Base-by-base conservation (phyloP, 305 asterid genomes). In the Fraxinus xanthoxyloides region DNA sequence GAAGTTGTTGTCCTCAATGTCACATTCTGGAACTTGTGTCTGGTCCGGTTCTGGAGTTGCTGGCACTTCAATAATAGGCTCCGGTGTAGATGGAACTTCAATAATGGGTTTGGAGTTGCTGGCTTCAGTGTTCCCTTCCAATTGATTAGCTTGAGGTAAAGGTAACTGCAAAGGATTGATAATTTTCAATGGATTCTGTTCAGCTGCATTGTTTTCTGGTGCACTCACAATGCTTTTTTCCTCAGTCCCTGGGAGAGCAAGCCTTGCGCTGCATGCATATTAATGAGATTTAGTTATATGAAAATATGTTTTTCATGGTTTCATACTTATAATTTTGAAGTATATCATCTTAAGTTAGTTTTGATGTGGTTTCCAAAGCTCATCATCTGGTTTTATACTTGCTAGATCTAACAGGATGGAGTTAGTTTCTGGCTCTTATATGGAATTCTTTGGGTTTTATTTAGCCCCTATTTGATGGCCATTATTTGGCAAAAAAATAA, bases 241-340 rank as follows among this genome's bases (percentile, higher is more conserved):
- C 81, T 88, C 97, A 56, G 98, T 95, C 85, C 97, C 98, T 81
- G 99, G 99, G 78, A 97, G 95, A 79, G 97, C 87, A 86, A 97
- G 97, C 85, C 99, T 91, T 74, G 98, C 97, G 79, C 99, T 97
- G 93, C 87, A 88, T 56, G 80, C 81, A 84, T 35, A 85, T 81
- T 77, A 3, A 82, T 75, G 80, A 86, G 84, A 70, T 77, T 74
- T 34, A 77, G 79, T 75, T 31, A 81, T 72, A 74, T 80, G 78
- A 76, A 5, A 51, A 38, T 19, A 32, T 19, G 54, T 36, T 19
- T 69, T 72, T 31, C 15, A 40, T 19, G 38, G 23, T 72, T 12
- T 77, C 70, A 13, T 26, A 26, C 76, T 31, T 76, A 76, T 32
- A 72, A 34, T 35, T 21, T 72, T 32, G 77, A 72, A 32, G 51